phyloP scores from a whole-genome alignment of 345 rosid genomes.

The Triadica sebifera region DNA sequence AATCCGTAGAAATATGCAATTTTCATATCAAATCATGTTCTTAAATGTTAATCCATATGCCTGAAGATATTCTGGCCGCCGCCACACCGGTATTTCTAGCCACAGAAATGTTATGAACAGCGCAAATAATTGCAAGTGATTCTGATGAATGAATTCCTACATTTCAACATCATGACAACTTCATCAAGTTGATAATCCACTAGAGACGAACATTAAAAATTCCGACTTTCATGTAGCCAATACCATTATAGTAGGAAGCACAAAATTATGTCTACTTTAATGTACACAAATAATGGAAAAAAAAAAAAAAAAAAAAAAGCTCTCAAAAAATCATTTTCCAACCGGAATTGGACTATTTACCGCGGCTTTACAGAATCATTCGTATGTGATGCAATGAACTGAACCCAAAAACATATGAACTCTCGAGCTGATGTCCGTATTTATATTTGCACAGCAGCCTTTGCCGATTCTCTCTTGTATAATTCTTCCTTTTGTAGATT shows the following conservation, averaged over 20 bases:
- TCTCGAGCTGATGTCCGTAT: slow-evolving; percentile 23
- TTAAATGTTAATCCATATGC: too few species aligned
- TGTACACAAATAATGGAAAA: background rate
- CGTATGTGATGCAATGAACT: slow-evolving; percentile 4
- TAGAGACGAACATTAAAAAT: background rate
- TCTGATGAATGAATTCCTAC: background rate
- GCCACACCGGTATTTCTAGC: background rate
- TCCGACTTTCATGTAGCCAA: background rate
- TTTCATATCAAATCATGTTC: too few species aligned
- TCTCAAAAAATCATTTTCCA: slow-evolving; percentile 11
- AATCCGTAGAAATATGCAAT: too few species aligned
- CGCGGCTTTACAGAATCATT: slow-evolving; percentile 27
- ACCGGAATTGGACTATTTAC: slow-evolving; percentile 21
- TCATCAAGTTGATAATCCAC: background rate
- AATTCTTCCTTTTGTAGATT: slow-evolving; percentile 7
- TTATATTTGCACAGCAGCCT: slow-evolving; percentile 21
- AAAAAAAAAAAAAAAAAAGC: slow-evolving; percentile 5
- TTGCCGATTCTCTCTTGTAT: slow-evolving; percentile 18
- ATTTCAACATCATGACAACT: background rate
- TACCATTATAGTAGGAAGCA: background rate
- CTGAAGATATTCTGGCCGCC: background rate
- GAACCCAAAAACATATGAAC: slow-evolving; percentile 16
- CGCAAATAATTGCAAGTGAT: background rate
- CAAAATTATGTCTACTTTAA: background rate
- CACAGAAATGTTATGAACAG: background rate